A percentile compares a stretch with the other conserved stretches of the same genome.
Evolutionary conservation across 179 eudicot genomes (phyloP).

Genomic region (Drosera spatulata): DNA sequence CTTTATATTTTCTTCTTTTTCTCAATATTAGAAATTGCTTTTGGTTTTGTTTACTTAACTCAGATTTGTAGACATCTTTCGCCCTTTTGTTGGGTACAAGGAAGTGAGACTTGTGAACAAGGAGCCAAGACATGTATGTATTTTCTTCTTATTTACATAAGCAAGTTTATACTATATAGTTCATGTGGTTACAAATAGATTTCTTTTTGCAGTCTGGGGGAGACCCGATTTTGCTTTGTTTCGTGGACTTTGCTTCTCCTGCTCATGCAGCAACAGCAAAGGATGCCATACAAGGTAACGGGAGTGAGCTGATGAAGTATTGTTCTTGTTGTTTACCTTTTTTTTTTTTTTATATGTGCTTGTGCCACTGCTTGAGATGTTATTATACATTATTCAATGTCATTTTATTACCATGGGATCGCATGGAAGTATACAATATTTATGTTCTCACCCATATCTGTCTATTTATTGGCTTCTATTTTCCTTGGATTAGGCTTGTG

Average conservation of each 20-base stretch:
- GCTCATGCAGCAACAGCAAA: slow-evolving; percentile 82
- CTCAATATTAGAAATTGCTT: background rate
- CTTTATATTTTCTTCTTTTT: slow-evolving; percentile 17
- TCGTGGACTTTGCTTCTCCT: slow-evolving; percentile 57
- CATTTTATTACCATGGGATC: too few species aligned
- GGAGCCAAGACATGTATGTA: slow-evolving; percentile 73
- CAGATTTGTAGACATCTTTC: slow-evolving; percentile 45
- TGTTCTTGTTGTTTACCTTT: background rate
- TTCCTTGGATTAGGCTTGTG: too few species aligned
- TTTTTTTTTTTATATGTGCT: background rate
- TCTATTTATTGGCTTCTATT: too few species aligned
- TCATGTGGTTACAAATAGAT: slow-evolving; percentile 7
- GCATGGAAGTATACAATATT: too few species aligned
- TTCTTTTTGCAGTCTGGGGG: slow-evolving; percentile 51
- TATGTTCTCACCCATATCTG: too few species aligned
- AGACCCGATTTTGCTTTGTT: slow-evolving; percentile 61
- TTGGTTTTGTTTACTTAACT: slow-evolving; percentile 1
- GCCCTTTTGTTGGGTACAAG: slow-evolving; percentile 83
- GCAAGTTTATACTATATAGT: background rate
- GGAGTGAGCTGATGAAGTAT: background rate
- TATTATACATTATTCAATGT: too few species aligned
- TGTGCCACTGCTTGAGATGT: background rate
- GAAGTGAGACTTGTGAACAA: slow-evolving; percentile 78
- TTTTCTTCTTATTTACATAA: background rate
- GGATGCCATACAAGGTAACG: slow-evolving; percentile 76